Evolutionary conservation across 345 rosid genomes (phyloP).

Genomic region (Nasturtium officinale): DNA sequence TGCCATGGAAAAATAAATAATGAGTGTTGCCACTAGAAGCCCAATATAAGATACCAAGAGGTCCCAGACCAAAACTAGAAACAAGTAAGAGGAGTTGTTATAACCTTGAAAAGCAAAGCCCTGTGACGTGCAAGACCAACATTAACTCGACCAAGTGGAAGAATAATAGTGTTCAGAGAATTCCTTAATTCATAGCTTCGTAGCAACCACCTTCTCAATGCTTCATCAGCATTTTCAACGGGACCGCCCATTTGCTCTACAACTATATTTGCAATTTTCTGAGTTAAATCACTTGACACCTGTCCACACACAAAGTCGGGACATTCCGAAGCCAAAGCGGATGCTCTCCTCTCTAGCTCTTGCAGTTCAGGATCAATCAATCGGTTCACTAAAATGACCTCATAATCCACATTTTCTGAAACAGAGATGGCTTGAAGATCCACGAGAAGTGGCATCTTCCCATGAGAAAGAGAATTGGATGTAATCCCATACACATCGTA

Average conservation of each 20-base stretch:
- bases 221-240: slow-evolving; percentile 83
- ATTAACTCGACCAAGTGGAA: slow-evolving; percentile 86
- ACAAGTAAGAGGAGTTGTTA: slow-evolving; percentile 20
- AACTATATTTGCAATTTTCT: slow-evolving; percentile 89
- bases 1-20: background rate
- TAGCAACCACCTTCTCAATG: slow-evolving; percentile 68
- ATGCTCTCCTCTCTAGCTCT: slow-evolving; percentile 69
- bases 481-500: slow-evolving; percentile 77
- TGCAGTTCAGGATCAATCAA: slow-evolving; percentile 67
- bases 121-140: slow-evolving; percentile 95
- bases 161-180: slow-evolving; percentile 60
- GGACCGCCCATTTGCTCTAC: slow-evolving; percentile 92
- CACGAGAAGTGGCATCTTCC: slow-evolving; percentile 81
- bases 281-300: slow-evolving; percentile 62
- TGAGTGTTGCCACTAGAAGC: slow-evolving; percentile 6
- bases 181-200: slow-evolving; percentile 64
- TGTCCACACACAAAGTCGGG: slow-evolving; percentile 49
- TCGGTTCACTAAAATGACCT: slow-evolving; percentile 80
- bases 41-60: slow-evolving; percentile 14
- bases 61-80: slow-evolving; percentile 3
- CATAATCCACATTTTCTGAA: slow-evolving; percentile 66
- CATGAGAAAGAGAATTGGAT: slow-evolving; percentile 59
- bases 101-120: slow-evolving; percentile 96
- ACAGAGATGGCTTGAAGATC: slow-evolving; percentile 79
- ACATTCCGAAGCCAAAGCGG: slow-evolving; percentile 53